A percentile compares a stretch with the other conserved stretches of the same genome.
Conservation (phyloP, 2,329 filamentous ascomycete genomes). For the Monilinia vaccinii-corymbosi region DNA sequence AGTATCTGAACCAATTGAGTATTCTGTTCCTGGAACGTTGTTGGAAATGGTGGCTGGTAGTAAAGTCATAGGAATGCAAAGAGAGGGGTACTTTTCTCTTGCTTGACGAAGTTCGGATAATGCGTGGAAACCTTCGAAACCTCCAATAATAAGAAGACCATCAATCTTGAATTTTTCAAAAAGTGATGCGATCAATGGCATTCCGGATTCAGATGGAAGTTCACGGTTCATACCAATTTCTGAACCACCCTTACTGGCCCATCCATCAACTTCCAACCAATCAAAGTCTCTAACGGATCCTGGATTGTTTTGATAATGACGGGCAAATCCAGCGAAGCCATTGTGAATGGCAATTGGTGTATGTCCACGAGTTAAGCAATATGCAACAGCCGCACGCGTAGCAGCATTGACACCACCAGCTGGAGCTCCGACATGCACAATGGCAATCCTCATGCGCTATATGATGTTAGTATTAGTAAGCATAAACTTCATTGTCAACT, state of each 20-base stretch:
- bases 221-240: slow-evolving; percentile 98
- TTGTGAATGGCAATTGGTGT: slow-evolving; percentile 91
- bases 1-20: slow-evolving; percentile 92
- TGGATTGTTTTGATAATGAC: slow-evolving; percentile 80
- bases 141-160: slow-evolving; percentile 83
- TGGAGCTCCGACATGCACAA: slow-evolving; percentile 93
- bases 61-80: slow-evolving; percentile 87
- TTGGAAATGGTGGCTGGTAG: slow-evolving; percentile 97
- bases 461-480: slow-evolving; percentile 25
- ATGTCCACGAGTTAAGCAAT: slow-evolving; percentile 87
- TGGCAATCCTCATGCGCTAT: slow-evolving; percentile 83
- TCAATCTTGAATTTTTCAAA: slow-evolving; percentile 86
- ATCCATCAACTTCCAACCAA: slow-evolving; percentile 91
- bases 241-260: slow-evolving; percentile 93
- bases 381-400: slow-evolving; percentile 84
- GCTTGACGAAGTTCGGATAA: slow-evolving; percentile 80
- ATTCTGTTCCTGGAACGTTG: slow-evolving; percentile 96
- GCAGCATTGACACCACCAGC: slow-evolving; percentile 98
- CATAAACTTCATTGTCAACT: slow-evolving; percentile 23
- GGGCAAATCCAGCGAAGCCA: slow-evolving; percentile 86
- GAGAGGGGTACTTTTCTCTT: slow-evolving; percentile 65
- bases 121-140: slow-evolving; percentile 93
- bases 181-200: slow-evolving; percentile 71
- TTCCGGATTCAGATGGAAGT: slow-evolving; percentile 75
- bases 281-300: slow-evolving; percentile 77